phyloP scores from a whole-genome alignment of 164 flowering plant genomes.

The Euptelea pleiosperma region DNA sequence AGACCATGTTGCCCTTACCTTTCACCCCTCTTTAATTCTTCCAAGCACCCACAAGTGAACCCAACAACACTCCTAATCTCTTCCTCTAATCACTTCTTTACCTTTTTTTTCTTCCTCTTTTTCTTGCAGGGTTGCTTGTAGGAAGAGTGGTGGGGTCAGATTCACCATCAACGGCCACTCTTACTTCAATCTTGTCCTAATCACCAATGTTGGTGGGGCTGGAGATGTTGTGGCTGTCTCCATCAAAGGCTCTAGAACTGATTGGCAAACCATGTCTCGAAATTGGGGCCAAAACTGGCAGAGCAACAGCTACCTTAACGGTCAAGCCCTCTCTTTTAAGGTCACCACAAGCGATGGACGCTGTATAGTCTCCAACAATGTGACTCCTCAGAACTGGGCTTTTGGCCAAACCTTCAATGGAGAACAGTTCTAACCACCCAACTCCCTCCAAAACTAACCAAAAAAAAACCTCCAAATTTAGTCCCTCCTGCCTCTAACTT shows the following conservation, averaged over 20 bases:
- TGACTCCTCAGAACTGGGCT: constrained; percentile 54
- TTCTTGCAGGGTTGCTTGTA: constrained; percentile 14
- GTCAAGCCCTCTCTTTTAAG: constrained; percentile 59
- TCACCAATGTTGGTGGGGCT: constrained; percentile 15
- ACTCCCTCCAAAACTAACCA: constrained; percentile 10
- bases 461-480: constrained; percentile 7
- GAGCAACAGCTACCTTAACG: constrained; percentile 57
- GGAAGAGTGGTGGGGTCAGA: constrained; percentile 21
- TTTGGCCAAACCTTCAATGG: constrained; percentile 71
- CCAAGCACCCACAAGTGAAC: no score
- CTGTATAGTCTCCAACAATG: constrained; percentile 50
- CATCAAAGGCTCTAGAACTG: constrained; percentile 59
- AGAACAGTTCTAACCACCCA: constrained; percentile 30
- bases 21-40: background rate
- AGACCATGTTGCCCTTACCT: no score
- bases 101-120: background rate
- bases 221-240: constrained; percentile 44
- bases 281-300: constrained; percentile 90
- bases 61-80: no score
- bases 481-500: constrained; percentile 3
- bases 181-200: constrained; percentile 20
- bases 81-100: background rate
- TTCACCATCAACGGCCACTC: constrained; percentile 23
- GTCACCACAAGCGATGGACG: constrained; percentile 66
- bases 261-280: constrained; percentile 68